phyloP scores from a whole-genome alignment of 2,329 filamentous ascomycete species.

The Pseudogymnoascus sp. region DNA sequence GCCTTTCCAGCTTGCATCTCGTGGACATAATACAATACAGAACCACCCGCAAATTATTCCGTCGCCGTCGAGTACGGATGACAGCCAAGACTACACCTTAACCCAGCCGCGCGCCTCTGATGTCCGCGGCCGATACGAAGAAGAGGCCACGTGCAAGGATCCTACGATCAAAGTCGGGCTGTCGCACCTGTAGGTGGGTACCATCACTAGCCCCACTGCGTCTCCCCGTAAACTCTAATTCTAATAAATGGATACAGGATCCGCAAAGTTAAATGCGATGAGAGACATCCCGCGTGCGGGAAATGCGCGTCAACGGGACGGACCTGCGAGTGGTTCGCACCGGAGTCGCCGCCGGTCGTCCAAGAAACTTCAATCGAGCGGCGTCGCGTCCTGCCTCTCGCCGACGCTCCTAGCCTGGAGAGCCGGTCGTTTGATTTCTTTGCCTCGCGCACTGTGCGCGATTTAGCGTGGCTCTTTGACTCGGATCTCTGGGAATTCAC shows the following conservation, averaged over 20 bases:
- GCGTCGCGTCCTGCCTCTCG: background rate
- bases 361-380: background rate
- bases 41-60: background rate
- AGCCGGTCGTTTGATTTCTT: background rate
- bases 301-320: constrained; percentile 11
- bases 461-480: background rate
- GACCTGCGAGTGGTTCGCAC: background rate
- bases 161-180: background rate
- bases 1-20: background rate
- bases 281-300: constrained; percentile 13
- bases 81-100: background rate
- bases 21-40: background rate
- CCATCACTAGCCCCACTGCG: background rate
- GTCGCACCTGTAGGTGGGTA: constrained; percentile 1
- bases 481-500: background rate
- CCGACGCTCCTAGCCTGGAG: background rate
- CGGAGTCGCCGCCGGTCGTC: background rate
- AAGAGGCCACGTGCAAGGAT: background rate
- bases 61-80: background rate
- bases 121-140: background rate
- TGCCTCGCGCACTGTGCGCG: background rate
- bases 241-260: background rate
- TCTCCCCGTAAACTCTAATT: background rate
- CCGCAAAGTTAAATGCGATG: constrained; percentile 16
- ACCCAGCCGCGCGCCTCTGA: background rate